Conservation (phyloP, 805 yeast genomes). For the Kuraishia capsulata region DNA sequence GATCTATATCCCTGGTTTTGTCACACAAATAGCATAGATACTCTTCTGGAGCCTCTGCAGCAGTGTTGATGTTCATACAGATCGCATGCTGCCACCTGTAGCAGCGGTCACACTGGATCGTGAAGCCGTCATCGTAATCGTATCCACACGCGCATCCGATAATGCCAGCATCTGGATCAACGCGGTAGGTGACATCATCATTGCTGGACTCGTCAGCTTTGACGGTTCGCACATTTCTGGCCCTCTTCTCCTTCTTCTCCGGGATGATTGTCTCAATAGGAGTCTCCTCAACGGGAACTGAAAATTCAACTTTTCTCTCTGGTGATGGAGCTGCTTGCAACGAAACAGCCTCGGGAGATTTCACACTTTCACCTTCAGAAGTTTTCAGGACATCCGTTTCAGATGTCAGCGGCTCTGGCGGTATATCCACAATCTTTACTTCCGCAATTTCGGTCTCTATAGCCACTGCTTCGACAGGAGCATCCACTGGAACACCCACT, state of each 20-base stretch:
- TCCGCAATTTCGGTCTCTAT: slow-evolving; percentile 16
- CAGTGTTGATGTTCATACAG: slow-evolving; percentile 73
- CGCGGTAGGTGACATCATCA: slow-evolving; percentile 39
- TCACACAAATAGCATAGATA: slow-evolving; percentile 77
- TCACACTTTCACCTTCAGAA: no score
- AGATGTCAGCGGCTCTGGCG: slow-evolving; percentile 1
- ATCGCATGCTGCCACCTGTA: slow-evolving; percentile 91
- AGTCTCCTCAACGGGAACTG: neutral
- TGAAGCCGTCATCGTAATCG: slow-evolving; percentile 87
- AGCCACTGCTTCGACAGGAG: no score
- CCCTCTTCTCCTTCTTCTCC: slow-evolving; percentile 1
- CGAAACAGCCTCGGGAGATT: neutral
- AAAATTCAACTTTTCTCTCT: no score
- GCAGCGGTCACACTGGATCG: slow-evolving; percentile 90
- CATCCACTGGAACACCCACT: neutral
- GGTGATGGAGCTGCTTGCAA: no score
- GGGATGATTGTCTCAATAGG: neutral
- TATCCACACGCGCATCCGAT: slow-evolving; percentile 86
- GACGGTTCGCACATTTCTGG: slow-evolving; percentile 2
- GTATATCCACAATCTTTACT: slow-evolving; percentile 7
- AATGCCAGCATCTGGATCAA: slow-evolving; percentile 73
- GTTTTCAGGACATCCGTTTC: neutral
- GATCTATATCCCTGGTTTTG: slow-evolving; percentile 29
- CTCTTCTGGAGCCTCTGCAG: slow-evolving; percentile 72
- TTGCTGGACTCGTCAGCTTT: neutral